A percentile compares a stretch with the other conserved stretches of the same genome.
Conservation (phyloP, 2,329 filamentous ascomycete genomes). For the Colletotrichum trifolii region DNA sequence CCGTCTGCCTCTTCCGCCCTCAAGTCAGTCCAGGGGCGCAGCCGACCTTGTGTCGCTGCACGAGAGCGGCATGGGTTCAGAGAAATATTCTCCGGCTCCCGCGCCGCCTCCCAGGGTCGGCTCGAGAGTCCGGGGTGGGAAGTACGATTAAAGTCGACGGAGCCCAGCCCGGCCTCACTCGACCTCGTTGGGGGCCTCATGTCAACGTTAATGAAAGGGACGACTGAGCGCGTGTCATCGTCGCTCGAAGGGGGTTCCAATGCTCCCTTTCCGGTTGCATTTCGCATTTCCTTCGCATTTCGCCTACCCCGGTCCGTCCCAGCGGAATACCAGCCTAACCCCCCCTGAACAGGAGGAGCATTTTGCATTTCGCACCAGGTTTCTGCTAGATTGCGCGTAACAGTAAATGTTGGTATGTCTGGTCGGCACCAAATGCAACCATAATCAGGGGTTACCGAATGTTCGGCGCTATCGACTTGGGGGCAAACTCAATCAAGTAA, state of each 20-base stretch:
- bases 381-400: constrained; percentile 23
- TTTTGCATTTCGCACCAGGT: constrained; percentile 1
- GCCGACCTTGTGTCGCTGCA: background rate
- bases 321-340: constrained; percentile 4
- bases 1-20: background rate
- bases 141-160: background rate
- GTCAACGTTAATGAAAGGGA: constrained; percentile 17
- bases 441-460: constrained; percentile 26
- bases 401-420: background rate
- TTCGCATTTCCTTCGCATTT: constrained; percentile 27
- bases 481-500: constrained; percentile 15
- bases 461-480: constrained; percentile 29
- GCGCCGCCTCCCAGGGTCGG: constrained; percentile 14
- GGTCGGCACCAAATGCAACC: constrained; percentile 8
- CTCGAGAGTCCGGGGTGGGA: constrained; percentile 17
- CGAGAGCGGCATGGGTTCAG: constrained; percentile 12
- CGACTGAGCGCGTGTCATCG: constrained; percentile 12
- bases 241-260: constrained; percentile 19
- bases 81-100: constrained; percentile 27
- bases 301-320: constrained; percentile 27
- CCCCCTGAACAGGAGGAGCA: constrained; percentile 8
- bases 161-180: background rate
- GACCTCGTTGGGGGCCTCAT: background rate
- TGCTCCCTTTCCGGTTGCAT: constrained; percentile 23
- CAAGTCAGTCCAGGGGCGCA: background rate